These are phyloP conservation scores for Mallotus repandus DNA, from an alignment of 441 rosid genomes.

Conservation along the genomic window DNA sequence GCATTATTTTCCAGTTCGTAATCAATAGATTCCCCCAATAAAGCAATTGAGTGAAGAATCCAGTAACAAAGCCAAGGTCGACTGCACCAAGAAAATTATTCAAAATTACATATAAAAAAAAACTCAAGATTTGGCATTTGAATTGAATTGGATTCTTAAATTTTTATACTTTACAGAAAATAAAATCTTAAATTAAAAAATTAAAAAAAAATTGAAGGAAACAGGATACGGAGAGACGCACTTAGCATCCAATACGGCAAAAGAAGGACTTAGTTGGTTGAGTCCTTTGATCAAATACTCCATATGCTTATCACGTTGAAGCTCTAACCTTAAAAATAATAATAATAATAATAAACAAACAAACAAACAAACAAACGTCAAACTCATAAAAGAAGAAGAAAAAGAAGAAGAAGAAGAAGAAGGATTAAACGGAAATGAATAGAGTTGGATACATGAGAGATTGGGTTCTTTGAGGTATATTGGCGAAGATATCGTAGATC, in stretches of 20 bases:
- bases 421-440: too few relatives aligned
- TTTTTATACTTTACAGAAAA: too few relatives aligned
- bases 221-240: slow-evolving; percentile 25
- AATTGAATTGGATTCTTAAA: too few relatives aligned
- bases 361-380: too few relatives aligned
- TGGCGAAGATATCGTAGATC: too few relatives aligned
- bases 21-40: slow-evolving; percentile 69
- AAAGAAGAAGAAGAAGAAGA: too few relatives aligned
- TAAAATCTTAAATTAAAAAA: neutral
- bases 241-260: slow-evolving; percentile 75
- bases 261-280: slow-evolving; percentile 53
- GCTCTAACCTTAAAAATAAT: slow-evolving; percentile 84
- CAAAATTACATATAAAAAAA: neutral
- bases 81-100: slow-evolving; percentile 35
- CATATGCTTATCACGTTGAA: slow-evolving; percentile 68
- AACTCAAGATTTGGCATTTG: too few relatives aligned
- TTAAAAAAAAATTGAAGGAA: neutral
- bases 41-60: slow-evolving; percentile 85
- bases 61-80: slow-evolving; percentile 98
- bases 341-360: too few relatives aligned
- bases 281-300: slow-evolving; percentile 69
- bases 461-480: too few relatives aligned
- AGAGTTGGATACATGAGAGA: too few relatives aligned
- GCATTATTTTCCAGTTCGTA: slow-evolving; percentile 46
- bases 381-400: too few relatives aligned